Percentiles rank a stretch among this genome's conserved stretches.
These are phyloP conservation scores for Saccharomycopsis hybrid DNA, from an alignment of 1,139 yeast species.

Conservation along the genomic window DNA sequence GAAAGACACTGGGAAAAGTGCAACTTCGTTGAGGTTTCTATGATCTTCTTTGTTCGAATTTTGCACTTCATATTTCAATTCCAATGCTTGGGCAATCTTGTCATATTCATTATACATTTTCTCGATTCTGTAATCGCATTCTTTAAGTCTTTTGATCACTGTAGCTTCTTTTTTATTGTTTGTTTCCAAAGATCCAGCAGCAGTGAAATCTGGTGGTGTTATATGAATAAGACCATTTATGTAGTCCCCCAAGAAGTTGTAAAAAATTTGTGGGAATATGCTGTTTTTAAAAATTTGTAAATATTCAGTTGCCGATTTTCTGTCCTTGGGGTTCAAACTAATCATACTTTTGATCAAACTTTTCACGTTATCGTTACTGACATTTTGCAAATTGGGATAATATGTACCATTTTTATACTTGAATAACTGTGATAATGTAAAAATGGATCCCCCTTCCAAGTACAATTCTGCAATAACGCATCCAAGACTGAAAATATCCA, in stretches of 20 bases:
- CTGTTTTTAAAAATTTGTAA: conserved; percentile 42
- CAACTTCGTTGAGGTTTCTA: conserved; percentile 9
- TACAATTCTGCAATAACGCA: conserved; percentile 90
- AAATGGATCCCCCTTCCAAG: conserved; percentile 79
- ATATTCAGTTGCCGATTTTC: conserved; percentile 51
- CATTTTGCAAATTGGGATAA: conserved; percentile 51
- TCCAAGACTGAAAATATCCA: conserved; percentile 89
- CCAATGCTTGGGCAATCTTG: conserved; percentile 42
- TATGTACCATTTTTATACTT: conserved; percentile 70
- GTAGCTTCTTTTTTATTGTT: neutral
- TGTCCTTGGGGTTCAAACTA: conserved; percentile 48
- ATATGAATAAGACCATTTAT: conserved; percentile 38
- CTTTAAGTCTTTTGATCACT: conserved; percentile 24
- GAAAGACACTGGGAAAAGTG: conserved; percentile 36
- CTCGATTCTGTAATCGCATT: conserved; percentile 56
- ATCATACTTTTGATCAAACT: conserved; percentile 59
- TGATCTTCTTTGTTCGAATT: neutral
- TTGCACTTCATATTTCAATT: conserved; percentile 33
- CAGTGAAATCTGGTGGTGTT: neutral
- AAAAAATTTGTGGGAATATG: conserved; percentile 68
- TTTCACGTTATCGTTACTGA: conserved; percentile 45
- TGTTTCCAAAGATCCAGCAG: neutral
- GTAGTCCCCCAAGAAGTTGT: conserved; percentile 63
- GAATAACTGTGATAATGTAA: conserved; percentile 80
- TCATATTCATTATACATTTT: conserved; percentile 53